Percentiles rank a stretch among this genome's conserved stretches.
Conservation (phyloP, 1,139 yeast genomes). For the Candida sp. region DNA sequence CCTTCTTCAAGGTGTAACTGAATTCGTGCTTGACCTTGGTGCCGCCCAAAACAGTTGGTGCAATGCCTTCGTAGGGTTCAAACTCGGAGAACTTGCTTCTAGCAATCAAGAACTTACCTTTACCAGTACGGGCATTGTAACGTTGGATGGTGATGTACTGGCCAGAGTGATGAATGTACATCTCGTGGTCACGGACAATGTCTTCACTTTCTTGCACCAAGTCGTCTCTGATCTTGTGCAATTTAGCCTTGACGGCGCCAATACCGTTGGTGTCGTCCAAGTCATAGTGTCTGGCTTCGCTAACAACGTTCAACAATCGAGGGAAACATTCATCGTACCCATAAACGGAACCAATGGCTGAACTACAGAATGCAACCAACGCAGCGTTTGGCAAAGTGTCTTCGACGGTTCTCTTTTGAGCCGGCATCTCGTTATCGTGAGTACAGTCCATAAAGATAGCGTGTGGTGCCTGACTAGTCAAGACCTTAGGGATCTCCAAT, state of each 20-base stretch:
- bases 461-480: constrained; percentile 77
- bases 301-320: constrained; percentile 77
- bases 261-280: constrained; percentile 65
- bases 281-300: constrained; percentile 70
- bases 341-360: constrained; percentile 93
- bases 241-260: constrained; percentile 64
- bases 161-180: constrained; percentile 94
- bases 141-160: constrained; percentile 93
- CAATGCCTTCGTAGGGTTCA: constrained; percentile 53
- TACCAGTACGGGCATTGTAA: constrained; percentile 80
- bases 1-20: constrained; percentile 57
- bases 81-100: constrained; percentile 69
- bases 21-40: constrained; percentile 65
- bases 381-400: constrained; percentile 97
- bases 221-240: constrained; percentile 60
- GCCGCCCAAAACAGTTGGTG: constrained; percentile 69
- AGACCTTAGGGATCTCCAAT: constrained; percentile 65
- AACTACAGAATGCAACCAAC: constrained; percentile 88
- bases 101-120: constrained; percentile 89
- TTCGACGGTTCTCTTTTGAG: constrained; percentile 88
- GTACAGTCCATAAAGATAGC: constrained; percentile 98
- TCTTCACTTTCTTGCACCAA: constrained; percentile 72
- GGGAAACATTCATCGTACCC: constrained; percentile 97
- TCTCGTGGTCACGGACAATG: constrained; percentile 76
- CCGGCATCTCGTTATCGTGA: constrained; percentile 92